Evolutionary conservation across 2,329 filamentous ascomycete genomes (phyloP).

Genomic region (Daldinia sp.): DNA sequence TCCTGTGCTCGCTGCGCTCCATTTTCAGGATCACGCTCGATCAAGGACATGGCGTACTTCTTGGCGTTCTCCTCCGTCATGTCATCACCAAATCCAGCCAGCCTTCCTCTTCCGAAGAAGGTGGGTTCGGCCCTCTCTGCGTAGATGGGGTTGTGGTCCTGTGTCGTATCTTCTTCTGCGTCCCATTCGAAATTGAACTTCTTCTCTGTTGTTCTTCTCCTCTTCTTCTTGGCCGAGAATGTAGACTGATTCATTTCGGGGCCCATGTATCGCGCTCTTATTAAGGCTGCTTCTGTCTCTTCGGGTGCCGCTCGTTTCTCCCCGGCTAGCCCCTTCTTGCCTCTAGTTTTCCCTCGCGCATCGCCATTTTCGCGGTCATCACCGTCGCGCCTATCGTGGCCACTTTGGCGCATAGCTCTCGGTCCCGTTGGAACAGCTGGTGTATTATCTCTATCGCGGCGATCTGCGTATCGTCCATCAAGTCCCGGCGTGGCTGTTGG

Average conservation of each 20-base stretch:
- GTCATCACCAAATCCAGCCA: constrained; percentile 62
- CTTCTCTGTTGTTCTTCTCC: constrained; percentile 88
- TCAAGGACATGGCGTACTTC: constrained; percentile 73
- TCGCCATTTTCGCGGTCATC: constrained; percentile 52
- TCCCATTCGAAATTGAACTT: constrained; percentile 99
- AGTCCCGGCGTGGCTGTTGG: constrained; percentile 44
- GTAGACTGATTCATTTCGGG: constrained; percentile 82
- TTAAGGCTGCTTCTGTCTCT: constrained; percentile 75
- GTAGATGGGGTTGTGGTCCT: constrained; percentile 83
- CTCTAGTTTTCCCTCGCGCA: constrained; percentile 42
- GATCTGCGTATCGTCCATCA: constrained; percentile 43
- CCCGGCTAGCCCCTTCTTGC: constrained; percentile 30
- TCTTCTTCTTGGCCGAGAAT: constrained; percentile 96
- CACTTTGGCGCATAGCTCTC: constrained; percentile 67
- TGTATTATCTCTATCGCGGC: constrained; percentile 39
- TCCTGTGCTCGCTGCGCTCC: constrained; percentile 79
- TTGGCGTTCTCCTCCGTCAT: constrained; percentile 62
- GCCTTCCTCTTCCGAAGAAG: constrained; percentile 60
- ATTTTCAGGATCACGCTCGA: constrained; percentile 77
- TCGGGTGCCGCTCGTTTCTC: constrained; percentile 51
- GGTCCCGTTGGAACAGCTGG: constrained; percentile 72
- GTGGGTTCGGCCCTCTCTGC: constrained; percentile 70
- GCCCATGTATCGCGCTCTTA: constrained; percentile 88
- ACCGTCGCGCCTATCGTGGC: constrained; percentile 51
- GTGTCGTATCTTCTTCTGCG: constrained; percentile 88